Evolutionary conservation across 2,329 filamentous ascomycete genomes (phyloP), one percentile per base, ranked within the genome.

Genomic region (Beauveria rudraprayagi): DNA sequence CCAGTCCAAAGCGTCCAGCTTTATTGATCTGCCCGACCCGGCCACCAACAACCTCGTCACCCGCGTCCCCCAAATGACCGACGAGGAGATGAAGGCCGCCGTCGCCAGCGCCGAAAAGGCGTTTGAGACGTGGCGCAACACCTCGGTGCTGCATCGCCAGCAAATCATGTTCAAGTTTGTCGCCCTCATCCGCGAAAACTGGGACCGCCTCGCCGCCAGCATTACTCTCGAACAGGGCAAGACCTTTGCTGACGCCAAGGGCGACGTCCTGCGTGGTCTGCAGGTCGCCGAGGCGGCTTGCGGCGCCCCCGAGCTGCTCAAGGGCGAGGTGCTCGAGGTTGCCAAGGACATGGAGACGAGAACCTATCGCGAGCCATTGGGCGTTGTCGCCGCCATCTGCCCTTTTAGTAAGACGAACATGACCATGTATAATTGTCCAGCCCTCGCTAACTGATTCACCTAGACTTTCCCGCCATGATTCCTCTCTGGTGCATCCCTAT

Each of bases 401-500:
- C 90, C 90, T 2, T 94, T 94, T 72, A 94, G 87, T 91, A 73
- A 74, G 86, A 77, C 54, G 22, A n/a, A 16, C 40, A 30, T 26
- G 56, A 41, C 30, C 30, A n/a, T 16, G 26, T 22, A 19, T 19
- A 17, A 48, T 10, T 4, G 2, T 24, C 28, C n/a, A n/a, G 22
- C 24, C 11, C 41, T 11, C 54, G 37, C 64, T 67, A 61, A 68
- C 6, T n/a, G 28, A 53, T 34, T 22, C 9, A 19, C 19, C 2
- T 63, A 90, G 87, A 94, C 80, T 94, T 94, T 77, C 90, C 90
- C 48, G 90, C 90, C 68, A 95, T 95, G 90, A 94, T 95, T 73
- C 91, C 90, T 3, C 81, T 95, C n/a, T 95, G 90, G 90, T 91
- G 84, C 63, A 92, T 95, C 64, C 91, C 90, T 44, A 89, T 94